phyloP scores from a whole-genome alignment of 805 yeast genomes.

The Suhomyces pyralidae region DNA sequence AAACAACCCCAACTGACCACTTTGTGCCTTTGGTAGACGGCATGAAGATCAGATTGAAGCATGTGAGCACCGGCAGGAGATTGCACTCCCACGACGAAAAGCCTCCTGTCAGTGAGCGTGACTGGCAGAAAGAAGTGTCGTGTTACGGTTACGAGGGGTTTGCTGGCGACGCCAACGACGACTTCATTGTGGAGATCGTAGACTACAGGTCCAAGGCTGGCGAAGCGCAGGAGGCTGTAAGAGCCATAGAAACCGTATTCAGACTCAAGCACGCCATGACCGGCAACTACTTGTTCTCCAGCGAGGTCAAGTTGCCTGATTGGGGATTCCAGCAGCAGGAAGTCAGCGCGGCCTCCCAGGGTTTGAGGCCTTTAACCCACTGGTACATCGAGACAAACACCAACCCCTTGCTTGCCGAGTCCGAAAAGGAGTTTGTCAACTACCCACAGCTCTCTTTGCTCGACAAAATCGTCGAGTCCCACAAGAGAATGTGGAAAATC shows the following conservation, averaged over 20 bases:
- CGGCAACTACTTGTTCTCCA: slow-evolving; percentile 75
- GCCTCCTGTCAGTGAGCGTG: slow-evolving; percentile 71
- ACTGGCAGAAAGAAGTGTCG: slow-evolving; percentile 83
- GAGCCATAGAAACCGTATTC: slow-evolving; percentile 68
- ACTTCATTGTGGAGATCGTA: slow-evolving; percentile 73
- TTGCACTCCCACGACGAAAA: slow-evolving; percentile 82
- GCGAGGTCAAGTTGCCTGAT: slow-evolving; percentile 67
- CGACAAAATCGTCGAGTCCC: slow-evolving; percentile 63
- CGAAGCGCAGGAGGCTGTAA: slow-evolving; percentile 52
- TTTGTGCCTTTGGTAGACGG: slow-evolving; percentile 67
- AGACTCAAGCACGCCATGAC: slow-evolving; percentile 77
- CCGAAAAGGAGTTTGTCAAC: slow-evolving; percentile 27
- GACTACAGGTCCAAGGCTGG: slow-evolving; percentile 47
- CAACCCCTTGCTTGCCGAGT: slow-evolving; percentile 43
- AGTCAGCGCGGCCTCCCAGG: slow-evolving; percentile 75
- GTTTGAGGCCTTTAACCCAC: slow-evolving; percentile 53
- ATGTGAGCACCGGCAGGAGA: slow-evolving; percentile 56
- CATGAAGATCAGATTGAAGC: slow-evolving; percentile 66
- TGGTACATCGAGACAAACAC: slow-evolving; percentile 76
- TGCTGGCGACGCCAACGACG: slow-evolving; percentile 81
- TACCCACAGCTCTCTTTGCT: slow-evolving; percentile 55
- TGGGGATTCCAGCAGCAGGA: slow-evolving; percentile 88
- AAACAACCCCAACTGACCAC: slow-evolving; percentile 50
- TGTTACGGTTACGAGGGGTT: slow-evolving; percentile 76
- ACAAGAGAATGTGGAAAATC: slow-evolving; percentile 72